Base-by-base conservation (phyloP, 148 eudicot species). In the Euryodendron excelsum region DNA sequence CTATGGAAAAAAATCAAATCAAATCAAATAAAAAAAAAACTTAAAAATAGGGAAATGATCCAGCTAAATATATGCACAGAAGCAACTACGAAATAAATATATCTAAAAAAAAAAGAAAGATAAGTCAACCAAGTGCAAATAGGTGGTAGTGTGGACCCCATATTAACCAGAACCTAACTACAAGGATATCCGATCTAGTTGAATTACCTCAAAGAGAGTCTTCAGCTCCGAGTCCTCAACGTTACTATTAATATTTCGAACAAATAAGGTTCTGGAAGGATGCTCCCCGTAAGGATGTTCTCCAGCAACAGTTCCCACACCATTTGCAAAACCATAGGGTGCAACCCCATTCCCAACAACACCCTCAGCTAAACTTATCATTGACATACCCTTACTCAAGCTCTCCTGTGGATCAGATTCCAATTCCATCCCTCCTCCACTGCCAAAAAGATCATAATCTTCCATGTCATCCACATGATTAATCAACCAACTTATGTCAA, bases 341-440 rank as follows among this genome's bases (percentile, higher is more conserved):
- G 69, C 30, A 69, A 48, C 53, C 79, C 62, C 72, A 75, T 68
- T 79, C 44, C 78, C 82, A 75, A 56, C 84, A 71, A 72, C 63
- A 45, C 68, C 39, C 28, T 87, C 84, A 77, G 78, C 6, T 47
- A 47, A 47, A 47, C 14, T 47, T 13, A 47, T 47, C 52, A 6
- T 47, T 47, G 52, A 47, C 14, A 47, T 47, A 47, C 2, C 14
- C 52, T 47, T 47, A 61, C 63, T 79, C 80, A 31, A 27, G 72
- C 45, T 52, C 83, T 64, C 85, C 85, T 14, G 63, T 27, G 58
- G 76, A 79, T 91, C 89, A 79, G 90, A 91, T 79, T 90, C 95
- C 44, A 91, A 83, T 45, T 91, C 93, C 88, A 91, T 67, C 60
- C 96, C 96, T 77, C 96, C 93, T 70, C 87, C 86, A 78, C 86